Conservation (phyloP, 192 early-diverging fungal species). For the Coemansia interrupta region DNA sequence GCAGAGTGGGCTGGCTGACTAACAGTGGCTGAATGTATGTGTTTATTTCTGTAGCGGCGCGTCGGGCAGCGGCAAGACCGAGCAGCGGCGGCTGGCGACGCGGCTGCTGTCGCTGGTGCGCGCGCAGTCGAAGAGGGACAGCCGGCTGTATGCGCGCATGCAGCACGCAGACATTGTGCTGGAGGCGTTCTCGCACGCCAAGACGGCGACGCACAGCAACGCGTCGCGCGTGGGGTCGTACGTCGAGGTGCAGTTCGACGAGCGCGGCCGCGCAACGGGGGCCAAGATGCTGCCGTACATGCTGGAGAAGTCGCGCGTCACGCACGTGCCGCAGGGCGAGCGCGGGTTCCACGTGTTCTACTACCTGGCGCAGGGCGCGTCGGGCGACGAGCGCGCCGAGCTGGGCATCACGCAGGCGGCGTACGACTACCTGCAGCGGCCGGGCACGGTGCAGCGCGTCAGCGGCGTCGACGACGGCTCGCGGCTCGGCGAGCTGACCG, state of each 20-base stretch:
- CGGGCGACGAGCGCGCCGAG: constrained; percentile 65
- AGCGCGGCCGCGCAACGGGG: constrained; percentile 81
- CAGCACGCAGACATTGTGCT: constrained; percentile 68
- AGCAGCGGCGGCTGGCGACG: constrained; percentile 60
- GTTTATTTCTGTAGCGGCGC: constrained; percentile 65
- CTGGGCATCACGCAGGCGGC: constrained; percentile 52
- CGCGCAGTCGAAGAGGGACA: constrained; percentile 68
- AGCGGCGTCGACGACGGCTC: constrained; percentile 58
- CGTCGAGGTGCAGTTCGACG: constrained; percentile 85
- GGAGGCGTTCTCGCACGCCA: constrained; percentile 84
- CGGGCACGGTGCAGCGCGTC: constrained; percentile 56
- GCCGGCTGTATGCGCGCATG: constrained; percentile 64
- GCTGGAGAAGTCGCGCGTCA: constrained; percentile 83
- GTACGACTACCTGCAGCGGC: constrained; percentile 57
- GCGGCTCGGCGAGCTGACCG: constrained; percentile 68
- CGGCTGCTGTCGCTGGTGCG: constrained; percentile 67
- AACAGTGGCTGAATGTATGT: neutral
- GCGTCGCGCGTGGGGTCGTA: constrained; percentile 82
- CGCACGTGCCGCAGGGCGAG: constrained; percentile 62
- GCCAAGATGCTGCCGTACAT: constrained; percentile 81
- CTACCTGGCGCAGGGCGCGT: constrained; percentile 78
- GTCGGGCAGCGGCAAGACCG: constrained; percentile 83
- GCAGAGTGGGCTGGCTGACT: neutral
- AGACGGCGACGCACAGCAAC: constrained; percentile 69
- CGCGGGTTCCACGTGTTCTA: constrained; percentile 95